phyloP scores from a whole-genome alignment of 805 yeast species.

The Candida ovalis region DNA sequence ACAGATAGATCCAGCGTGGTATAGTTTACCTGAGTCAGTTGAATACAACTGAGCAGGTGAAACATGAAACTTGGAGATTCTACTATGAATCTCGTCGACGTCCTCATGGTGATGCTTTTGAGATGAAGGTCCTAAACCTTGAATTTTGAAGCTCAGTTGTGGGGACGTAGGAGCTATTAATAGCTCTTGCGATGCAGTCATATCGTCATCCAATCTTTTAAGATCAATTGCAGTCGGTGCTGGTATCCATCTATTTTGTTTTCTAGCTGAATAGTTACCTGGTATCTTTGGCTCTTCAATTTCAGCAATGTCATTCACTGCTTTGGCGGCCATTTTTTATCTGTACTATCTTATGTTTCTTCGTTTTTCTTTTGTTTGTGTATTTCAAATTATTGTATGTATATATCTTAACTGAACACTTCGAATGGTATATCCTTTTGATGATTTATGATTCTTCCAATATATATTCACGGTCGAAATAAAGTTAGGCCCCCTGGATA shows the following conservation, averaged over 20 bases:
- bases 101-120: constrained; percentile 14
- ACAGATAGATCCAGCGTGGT: constrained; percentile 93
- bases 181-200: constrained; percentile 9
- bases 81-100: constrained; percentile 65
- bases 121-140: not conserved
- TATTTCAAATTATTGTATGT: not conserved
- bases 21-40: constrained; percentile 86
- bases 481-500: no score
- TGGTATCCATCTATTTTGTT: constrained; percentile 46
- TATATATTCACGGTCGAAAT: no score
- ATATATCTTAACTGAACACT: not conserved
- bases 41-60: constrained; percentile 93
- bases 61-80: constrained; percentile 56
- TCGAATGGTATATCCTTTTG: not conserved
- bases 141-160: constrained; percentile 8
- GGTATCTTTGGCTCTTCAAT: constrained; percentile 41
- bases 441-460: not conserved
- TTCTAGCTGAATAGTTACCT: constrained; percentile 56
- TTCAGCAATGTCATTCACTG: constrained; percentile 18
- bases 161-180: constrained; percentile 12
- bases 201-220: constrained; percentile 9
- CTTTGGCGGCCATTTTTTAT: not conserved
- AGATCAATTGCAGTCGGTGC: constrained; percentile 2
- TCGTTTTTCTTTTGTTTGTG: not conserved
- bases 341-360: not conserved